phyloP scores from a whole-genome alignment of 495 filamentous ascomycete species.

The Oidiodendron maius region DNA sequence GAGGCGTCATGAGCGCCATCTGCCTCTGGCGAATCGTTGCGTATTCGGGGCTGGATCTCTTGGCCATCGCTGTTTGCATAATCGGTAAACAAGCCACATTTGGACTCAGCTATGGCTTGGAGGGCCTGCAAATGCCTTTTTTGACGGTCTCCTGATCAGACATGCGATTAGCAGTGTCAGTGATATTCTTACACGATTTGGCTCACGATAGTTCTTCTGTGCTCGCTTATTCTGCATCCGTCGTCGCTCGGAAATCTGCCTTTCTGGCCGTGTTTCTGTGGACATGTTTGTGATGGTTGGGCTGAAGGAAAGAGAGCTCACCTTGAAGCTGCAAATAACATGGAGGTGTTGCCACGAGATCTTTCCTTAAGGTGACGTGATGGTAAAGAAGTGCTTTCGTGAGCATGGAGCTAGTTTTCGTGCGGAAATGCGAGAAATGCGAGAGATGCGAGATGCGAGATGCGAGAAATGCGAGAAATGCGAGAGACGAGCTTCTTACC shows the following conservation, averaged over 20 bases:
- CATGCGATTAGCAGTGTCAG: not conserved
- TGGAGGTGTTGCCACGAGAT: too few species aligned
- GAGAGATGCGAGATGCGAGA: too few species aligned
- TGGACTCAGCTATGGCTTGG: not conserved
- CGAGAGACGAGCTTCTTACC: too few species aligned
- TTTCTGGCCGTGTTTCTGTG: not conserved
- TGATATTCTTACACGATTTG: not conserved
- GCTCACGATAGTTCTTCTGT: constrained; percentile 10
- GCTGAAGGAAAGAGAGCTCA: not conserved
- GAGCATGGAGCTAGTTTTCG: too few species aligned
- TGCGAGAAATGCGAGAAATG: too few species aligned
- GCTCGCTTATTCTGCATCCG: constrained; percentile 5
- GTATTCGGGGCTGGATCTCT: not conserved
- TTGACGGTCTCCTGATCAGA: constrained; percentile 1
- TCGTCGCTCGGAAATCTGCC: constrained; percentile 1
- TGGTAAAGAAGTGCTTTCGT: too few species aligned
- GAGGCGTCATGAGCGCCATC: not conserved
- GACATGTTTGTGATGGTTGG: not conserved
- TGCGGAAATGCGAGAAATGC: too few species aligned
- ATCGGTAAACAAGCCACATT: not conserved
- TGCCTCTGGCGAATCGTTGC: not conserved
- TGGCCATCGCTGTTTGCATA: not conserved
- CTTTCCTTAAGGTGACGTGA: too few species aligned
- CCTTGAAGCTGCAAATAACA: too few species aligned
- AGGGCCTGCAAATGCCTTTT: constrained; percentile 3